Evolutionary conservation across 2,329 filamentous ascomycete species (phyloP), one percentile per base, ranked within the genome.

Genomic region (Fusarium fujikuroi): DNA sequence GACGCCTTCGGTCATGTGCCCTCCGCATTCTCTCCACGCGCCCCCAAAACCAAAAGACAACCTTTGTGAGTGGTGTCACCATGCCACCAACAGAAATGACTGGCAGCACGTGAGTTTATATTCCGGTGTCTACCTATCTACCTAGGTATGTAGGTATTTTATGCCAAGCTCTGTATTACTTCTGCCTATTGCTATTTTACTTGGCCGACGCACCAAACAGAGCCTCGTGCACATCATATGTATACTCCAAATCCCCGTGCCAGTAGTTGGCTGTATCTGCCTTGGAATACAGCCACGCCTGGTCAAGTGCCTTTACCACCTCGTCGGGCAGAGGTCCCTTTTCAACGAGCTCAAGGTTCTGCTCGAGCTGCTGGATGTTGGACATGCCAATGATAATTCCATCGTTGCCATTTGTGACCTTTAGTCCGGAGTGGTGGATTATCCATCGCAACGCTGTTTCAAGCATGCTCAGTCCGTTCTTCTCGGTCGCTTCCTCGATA

Each of bases 251-350:
- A 56, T 92, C 90, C 60, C 85, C 83, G 74, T 89, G 87, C 86
- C 87, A 90, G 76, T 89, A 90, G 56, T 84, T 83, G 14, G 84
- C 70, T 15, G 85, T 84, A 39, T 89, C 86, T 5, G 82, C 79
- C 84, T 94, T 95, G 18, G 88, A 85, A n/a, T 92, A 84, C 75
- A 86, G 72, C 94, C 95, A 97, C 7, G 93, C 94, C 81, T 93
- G 85, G 75, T 97, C 93, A 65, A 97, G 84, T 18, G 89, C 91
- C 79, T 91, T 82, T 15, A 97, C 87, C 21, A 97, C 91, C 32
- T 94, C 93, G 18, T 93, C 89, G 0, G 93, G 93, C 71, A 97
- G 83, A 2, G 93, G 93, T 0, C 93, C 92, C 87, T 90, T 90
- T 79, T 91, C 88, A 36, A 92, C 79, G 69, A 86, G 83, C 63